Evolutionary conservation across 2,329 filamentous ascomycete genomes (phyloP).

Genomic region (Cordyceps fumosorosea): DNA sequence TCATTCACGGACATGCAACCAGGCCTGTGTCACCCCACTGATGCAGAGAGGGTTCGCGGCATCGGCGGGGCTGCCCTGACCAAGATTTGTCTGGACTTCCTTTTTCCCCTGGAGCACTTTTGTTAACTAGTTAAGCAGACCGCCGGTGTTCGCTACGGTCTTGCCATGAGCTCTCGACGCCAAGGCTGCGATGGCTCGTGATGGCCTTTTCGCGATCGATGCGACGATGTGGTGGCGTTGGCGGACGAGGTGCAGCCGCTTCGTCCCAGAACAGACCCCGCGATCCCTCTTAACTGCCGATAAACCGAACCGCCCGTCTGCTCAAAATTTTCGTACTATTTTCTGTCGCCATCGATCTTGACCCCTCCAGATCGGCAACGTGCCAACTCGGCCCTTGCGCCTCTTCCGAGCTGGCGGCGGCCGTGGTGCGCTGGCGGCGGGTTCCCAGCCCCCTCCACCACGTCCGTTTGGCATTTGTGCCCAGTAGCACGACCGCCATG

Average conservation of each 20-base stretch:
- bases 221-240: background rate
- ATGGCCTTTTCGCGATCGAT: background rate
- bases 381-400: background rate
- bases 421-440: background rate
- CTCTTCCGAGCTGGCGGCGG: background rate
- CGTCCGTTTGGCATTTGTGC: background rate
- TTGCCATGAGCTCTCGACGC: background rate
- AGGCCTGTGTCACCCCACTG: background rate
- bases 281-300: background rate
- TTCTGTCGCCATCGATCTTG: background rate
- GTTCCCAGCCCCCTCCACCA: background rate
- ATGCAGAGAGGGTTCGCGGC: no score
- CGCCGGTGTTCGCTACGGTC: background rate
- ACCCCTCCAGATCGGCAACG: background rate
- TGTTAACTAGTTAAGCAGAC: background rate
- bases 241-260: background rate
- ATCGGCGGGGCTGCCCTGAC: no score
- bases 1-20: background rate
- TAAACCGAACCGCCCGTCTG: no score
- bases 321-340: no score
- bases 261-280: background rate
- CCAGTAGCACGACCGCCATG: background rate
- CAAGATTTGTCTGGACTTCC: background rate
- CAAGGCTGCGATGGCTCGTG: background rate
- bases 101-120: background rate